Evolutionary conservation across 2,329 filamentous ascomycete genomes (phyloP), one percentile per base, ranked within the genome.

Genomic region (Cladobotryum mycophilum): DNA sequence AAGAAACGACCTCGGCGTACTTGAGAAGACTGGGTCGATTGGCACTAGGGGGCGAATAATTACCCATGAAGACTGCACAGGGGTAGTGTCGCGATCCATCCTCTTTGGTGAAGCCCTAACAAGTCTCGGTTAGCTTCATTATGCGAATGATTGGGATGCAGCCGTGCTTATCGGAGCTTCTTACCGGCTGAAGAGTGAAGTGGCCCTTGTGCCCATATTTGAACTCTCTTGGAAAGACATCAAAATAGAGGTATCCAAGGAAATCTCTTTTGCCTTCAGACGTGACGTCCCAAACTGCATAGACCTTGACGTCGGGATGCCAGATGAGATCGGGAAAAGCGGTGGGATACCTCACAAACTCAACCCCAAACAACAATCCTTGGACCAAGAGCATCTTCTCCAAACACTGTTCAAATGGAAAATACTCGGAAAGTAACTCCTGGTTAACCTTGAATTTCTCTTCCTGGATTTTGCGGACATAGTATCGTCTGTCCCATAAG

Each of bases 181-280:
- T 48, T 30, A 49, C 46, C 13, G 30, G 41, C n/a, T 86, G 82
- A 4, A 89, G 66, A 65, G 82, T 86, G 71, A 89, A 89, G 70
- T 89, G 89, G 56, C 86, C 85, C 2, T 85, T 85, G 58, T 89
- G 86, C n/a, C 84, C 84, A 63, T 89, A 89, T 66, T 90, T 89
- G 62, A 85, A 84, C 56, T 80, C 79, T 25, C 86, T 77, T 3
- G 85, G 86, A 65, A 86, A 84, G 15, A 89, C 73, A 67, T 90
- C 86, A 9, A 90, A 76, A 65, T 89, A 89, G 22, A 89, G 75
- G 62, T 89, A 89, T 36, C 86, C 86, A 4, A 88, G 82, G 57
- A 90, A 89, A 33, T 74, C 79, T 30, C 25, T 30, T 45, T 76
- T 74, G 30, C 84, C 85, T 61, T 85, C 82, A 4, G 73, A 74